These are phyloP conservation scores for Colletotrichum tropicale DNA, from an alignment of 2,329 filamentous ascomycete genomes.

Conservation along the genomic window DNA sequence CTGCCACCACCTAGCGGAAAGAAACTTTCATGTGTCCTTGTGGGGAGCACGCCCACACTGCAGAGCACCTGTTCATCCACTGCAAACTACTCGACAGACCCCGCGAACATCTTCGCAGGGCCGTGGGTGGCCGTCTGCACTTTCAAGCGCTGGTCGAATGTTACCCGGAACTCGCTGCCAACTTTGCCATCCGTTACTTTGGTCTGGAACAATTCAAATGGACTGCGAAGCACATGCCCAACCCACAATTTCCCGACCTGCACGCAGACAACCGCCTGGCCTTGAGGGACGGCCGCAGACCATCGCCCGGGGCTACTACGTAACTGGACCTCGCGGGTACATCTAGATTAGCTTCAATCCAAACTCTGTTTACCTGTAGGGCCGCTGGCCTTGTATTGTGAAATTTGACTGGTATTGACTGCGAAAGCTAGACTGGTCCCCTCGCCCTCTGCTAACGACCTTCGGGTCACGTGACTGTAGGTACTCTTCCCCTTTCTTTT, in stretches of 20 bases:
- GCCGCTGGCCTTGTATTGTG: not conserved
- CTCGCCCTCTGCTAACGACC: not conserved
- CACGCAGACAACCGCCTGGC: not conserved
- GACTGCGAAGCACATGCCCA: not conserved
- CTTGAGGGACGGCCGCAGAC: not conserved
- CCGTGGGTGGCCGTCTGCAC: not conserved
- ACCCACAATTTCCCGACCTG: not conserved
- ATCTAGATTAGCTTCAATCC: not conserved
- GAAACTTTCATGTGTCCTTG: not conserved
- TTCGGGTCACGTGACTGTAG: not conserved
- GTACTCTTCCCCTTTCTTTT: not conserved
- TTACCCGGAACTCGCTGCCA: not conserved
- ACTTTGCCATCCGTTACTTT: not conserved
- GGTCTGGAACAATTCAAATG: not conserved
- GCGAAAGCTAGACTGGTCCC: not conserved
- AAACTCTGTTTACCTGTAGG: not conserved
- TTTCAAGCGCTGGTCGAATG: not conserved
- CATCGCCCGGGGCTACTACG: not conserved
- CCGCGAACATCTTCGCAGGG: not conserved
- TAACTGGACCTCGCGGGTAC: not conserved
- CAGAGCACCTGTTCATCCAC: not conserved
- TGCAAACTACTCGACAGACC: not conserved
- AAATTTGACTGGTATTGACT: not conserved
- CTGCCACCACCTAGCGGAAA: not conserved
- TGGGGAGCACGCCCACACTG: not conserved